These are phyloP conservation scores for Solanum lignicaule DNA, from an alignment of 257 asterid genomes.

Conservation along the genomic window DNA sequence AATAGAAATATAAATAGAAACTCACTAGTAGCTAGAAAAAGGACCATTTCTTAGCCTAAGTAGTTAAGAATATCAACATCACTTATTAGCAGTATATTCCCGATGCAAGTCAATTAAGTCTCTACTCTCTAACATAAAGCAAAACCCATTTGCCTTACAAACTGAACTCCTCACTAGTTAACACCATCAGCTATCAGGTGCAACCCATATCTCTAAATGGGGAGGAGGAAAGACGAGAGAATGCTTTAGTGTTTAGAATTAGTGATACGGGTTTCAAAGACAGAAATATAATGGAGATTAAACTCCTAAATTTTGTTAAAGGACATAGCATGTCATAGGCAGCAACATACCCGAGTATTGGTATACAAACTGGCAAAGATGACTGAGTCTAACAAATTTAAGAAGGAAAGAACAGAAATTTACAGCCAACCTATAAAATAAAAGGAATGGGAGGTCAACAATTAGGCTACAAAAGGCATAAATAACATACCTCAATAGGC, in stretches of 20 bases:
- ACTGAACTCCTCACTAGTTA: background rate
- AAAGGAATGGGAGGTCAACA: background rate
- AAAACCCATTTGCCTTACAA: background rate
- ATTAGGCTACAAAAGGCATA: background rate
- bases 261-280: no score
- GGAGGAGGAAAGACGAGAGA: background rate
- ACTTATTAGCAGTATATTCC: background rate
- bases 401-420: background rate
- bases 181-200: background rate
- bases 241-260: background rate
- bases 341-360: background rate
- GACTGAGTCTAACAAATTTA: background rate
- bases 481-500: conserved; percentile 66
- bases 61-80: background rate
- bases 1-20: background rate
- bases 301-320: background rate
- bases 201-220: background rate
- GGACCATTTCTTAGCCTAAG: background rate
- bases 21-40: background rate
- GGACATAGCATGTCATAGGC: background rate
- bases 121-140: background rate
- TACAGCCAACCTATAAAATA: background rate
- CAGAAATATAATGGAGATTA: background rate
- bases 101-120: background rate
- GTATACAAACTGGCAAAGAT: background rate